These are phyloP conservation scores for Beta vulgaris DNA, from an alignment of 148 eudicot species.

Conservation along the genomic window DNA sequence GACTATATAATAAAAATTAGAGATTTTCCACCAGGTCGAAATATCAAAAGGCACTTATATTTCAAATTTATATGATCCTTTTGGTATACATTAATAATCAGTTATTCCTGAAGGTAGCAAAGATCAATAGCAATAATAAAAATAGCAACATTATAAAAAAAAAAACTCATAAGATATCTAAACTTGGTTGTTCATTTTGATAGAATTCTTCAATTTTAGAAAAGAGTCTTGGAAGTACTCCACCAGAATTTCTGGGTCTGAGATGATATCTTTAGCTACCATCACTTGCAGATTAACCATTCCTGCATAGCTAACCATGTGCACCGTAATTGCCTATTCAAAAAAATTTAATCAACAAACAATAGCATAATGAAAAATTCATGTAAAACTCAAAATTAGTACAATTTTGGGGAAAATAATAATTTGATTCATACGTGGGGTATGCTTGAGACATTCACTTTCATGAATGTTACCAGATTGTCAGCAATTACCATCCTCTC, in stretches of 20 bases:
- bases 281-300: constrained; percentile 29
- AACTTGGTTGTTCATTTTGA: not conserved
- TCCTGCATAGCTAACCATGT: constrained; percentile 36
- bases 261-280: constrained; percentile 35
- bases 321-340: constrained; percentile 34
- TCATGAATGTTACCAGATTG: constrained; percentile 31
- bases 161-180: not conserved
- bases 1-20: no score
- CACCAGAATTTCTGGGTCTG: constrained; percentile 25
- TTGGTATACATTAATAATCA: no score
- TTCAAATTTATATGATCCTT: no score
- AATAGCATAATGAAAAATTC: no score
- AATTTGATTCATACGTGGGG: constrained; percentile 27
- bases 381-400: no score
- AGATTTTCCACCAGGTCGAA: no score
- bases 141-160: no score
- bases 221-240: constrained; percentile 27
- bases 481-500: constrained; percentile 25
- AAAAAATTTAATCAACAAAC: not conserved
- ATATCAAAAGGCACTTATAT: no score
- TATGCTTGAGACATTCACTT: constrained; percentile 25
- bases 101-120: no score
- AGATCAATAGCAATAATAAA: no score
- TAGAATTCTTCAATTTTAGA: constrained; percentile 17
- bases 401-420: no score